These are phyloP conservation scores for Steccherinum ochraceum DNA, from an alignment of 768 basidiomycete genomes.

Conservation along the genomic window DNA sequence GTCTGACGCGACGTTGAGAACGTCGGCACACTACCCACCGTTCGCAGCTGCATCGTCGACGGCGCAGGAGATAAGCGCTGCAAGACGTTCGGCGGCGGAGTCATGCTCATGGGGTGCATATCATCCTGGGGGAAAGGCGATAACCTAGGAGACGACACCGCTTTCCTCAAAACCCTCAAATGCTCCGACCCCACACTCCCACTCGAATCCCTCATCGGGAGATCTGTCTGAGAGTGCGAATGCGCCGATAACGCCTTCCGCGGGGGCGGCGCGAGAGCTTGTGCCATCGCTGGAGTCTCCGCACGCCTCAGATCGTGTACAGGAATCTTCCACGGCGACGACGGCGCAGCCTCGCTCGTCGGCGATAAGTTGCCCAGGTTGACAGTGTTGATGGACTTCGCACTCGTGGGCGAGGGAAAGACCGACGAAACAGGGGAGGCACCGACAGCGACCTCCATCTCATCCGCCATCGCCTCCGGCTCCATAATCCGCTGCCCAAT, in stretches of 20 bases:
- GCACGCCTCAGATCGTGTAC: slow-evolving; percentile 41
- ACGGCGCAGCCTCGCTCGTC: slow-evolving; percentile 1
- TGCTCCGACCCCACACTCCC: slow-evolving; percentile 10
- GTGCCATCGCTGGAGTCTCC: slow-evolving; percentile 60
- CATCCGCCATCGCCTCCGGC: background rate
- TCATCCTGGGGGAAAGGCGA: slow-evolving; percentile 10
- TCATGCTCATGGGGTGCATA: background rate
- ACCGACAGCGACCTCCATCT: slow-evolving; percentile 3
- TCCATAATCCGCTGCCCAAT: slow-evolving; percentile 12
- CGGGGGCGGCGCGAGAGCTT: slow-evolving; percentile 63
- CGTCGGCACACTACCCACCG: slow-evolving; percentile 7
- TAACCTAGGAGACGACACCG: slow-evolving; percentile 16
- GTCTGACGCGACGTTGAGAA: slow-evolving; percentile 7
- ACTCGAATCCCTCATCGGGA: slow-evolving; percentile 10
- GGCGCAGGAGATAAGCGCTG: background rate
- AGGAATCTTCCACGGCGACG: slow-evolving; percentile 26
- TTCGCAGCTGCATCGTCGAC: background rate
- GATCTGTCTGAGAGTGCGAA: slow-evolving; percentile 37
- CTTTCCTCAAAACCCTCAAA: slow-evolving; percentile 19
- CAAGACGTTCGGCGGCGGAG: background rate
- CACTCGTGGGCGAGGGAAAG: background rate
- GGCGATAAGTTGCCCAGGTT: background rate
- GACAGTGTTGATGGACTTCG: background rate
- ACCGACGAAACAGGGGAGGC: slow-evolving; percentile 1
- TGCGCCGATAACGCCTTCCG: slow-evolving; percentile 42